Percentiles rank a stretch among this genome's conserved stretches.
Evolutionary conservation across 192 early-diverging fungal genomes (phyloP).

Genomic region (Gamsiella multidivaricata): DNA sequence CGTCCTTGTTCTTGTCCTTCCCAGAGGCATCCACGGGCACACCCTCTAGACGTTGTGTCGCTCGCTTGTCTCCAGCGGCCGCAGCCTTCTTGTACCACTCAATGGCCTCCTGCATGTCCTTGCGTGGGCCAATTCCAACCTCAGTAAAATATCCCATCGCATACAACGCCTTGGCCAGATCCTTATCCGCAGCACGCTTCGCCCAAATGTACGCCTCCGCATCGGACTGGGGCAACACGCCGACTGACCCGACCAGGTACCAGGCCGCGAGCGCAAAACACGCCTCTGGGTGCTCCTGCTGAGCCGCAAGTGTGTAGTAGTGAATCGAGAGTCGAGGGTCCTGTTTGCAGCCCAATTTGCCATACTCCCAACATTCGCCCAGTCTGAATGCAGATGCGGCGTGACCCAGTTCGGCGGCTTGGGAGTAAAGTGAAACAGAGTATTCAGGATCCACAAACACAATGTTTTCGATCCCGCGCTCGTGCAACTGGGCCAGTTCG

Average conservation of each 20-base stretch:
- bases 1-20: slow-evolving; percentile 61
- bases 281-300: slow-evolving; percentile 71
- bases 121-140: slow-evolving; percentile 68
- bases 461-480: slow-evolving; percentile 66
- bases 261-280: slow-evolving; percentile 72
- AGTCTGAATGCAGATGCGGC: slow-evolving; percentile 70
- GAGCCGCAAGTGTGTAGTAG: slow-evolving; percentile 72
- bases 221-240: slow-evolving; percentile 69
- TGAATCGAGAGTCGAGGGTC: slow-evolving; percentile 67
- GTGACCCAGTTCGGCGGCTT: slow-evolving; percentile 74
- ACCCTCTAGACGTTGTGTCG: slow-evolving; percentile 64
- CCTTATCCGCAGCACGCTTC: slow-evolving; percentile 66
- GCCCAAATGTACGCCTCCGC: slow-evolving; percentile 74
- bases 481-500: slow-evolving; percentile 68
- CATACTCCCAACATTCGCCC: slow-evolving; percentile 74
- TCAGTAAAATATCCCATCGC: slow-evolving; percentile 76
- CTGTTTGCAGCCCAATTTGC: slow-evolving; percentile 64
- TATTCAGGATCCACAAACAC: slow-evolving; percentile 73
- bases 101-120: slow-evolving; percentile 64
- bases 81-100: slow-evolving; percentile 77
- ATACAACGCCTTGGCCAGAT: slow-evolving; percentile 69
- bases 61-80: slow-evolving; percentile 69
- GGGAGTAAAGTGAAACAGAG: slow-evolving; percentile 67
- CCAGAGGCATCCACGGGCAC: slow-evolving; percentile 48
- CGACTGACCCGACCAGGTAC: slow-evolving; percentile 72